Conservation (phyloP, 768 basidiomycete species). For the Dioszegia aurantiaca region DNA sequence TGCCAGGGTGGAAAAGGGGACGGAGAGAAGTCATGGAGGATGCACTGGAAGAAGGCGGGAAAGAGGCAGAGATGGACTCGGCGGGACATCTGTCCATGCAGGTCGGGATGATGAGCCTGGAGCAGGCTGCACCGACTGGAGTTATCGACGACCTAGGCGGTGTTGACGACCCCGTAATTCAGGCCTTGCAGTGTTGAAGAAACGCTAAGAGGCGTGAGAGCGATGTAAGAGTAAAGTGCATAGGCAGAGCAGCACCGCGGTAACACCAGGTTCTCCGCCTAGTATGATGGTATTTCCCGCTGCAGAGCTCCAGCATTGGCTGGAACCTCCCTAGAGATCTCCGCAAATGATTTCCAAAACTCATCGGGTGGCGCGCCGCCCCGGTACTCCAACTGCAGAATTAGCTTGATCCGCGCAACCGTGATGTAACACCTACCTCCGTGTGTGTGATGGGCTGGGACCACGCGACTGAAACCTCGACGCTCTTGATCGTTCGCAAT, state of each 20-base stretch:
- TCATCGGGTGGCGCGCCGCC: slow-evolving; percentile 4
- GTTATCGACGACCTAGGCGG: too few relatives aligned
- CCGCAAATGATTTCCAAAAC: slow-evolving; percentile 18
- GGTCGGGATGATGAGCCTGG: not conserved
- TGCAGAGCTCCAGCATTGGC: not conserved
- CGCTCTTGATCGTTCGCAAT: slow-evolving; percentile 7
- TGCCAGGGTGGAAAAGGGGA: slow-evolving; percentile 40
- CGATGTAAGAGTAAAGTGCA: too few relatives aligned
- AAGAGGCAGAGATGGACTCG: not conserved
- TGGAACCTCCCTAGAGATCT: slow-evolving; percentile 18
- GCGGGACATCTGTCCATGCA: not conserved
- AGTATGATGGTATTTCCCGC: slow-evolving; percentile 1
- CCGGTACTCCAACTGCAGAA: slow-evolving; percentile 11
- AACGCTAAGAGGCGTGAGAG: too few relatives aligned
- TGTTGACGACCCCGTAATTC: too few relatives aligned
- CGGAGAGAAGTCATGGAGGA: slow-evolving; percentile 44
- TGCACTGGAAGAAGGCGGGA: slow-evolving; percentile 30
- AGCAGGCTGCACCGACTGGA: not conserved
- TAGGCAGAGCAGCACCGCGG: too few relatives aligned
- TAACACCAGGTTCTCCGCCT: not conserved
- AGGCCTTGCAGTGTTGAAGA: too few relatives aligned
- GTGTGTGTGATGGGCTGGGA: slow-evolving; percentile 3
- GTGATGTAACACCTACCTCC: slow-evolving; percentile 5
- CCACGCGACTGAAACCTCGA: slow-evolving; percentile 5
- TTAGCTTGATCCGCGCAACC: not conserved